phyloP scores from a whole-genome alignment of 2,329 filamentous ascomycete genomes.

The Epichloe sibirici region DNA sequence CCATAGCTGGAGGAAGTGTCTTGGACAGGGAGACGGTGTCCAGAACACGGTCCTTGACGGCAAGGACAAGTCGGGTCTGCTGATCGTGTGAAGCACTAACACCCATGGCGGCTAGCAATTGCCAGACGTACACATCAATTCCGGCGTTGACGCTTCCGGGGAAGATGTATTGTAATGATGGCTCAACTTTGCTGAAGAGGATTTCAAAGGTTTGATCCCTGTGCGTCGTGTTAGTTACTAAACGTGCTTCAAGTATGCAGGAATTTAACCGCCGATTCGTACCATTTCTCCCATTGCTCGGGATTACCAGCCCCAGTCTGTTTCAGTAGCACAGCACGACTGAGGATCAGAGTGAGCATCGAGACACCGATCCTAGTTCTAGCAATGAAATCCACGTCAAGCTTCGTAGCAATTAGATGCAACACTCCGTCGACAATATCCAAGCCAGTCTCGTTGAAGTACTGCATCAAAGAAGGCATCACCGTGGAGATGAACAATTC shows the following conservation, averaged over 20 bases:
- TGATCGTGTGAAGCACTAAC: slow-evolving; percentile 89
- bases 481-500: slow-evolving; percentile 82
- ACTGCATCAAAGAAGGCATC: slow-evolving; percentile 79
- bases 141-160: slow-evolving; percentile 80
- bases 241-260: neutral
- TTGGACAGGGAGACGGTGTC: slow-evolving; percentile 85
- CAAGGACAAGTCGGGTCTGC: slow-evolving; percentile 85
- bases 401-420: slow-evolving; percentile 69
- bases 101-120: slow-evolving; percentile 89
- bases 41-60: slow-evolving; percentile 96
- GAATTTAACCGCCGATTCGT: slow-evolving; percentile 15
- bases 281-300: slow-evolving; percentile 72
- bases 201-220: slow-evolving; percentile 70
- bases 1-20: slow-evolving; percentile 78
- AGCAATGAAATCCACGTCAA: slow-evolving; percentile 74
- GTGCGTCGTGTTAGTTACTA: slow-evolving; percentile 17
- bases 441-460: slow-evolving; percentile 81
- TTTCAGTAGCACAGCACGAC: slow-evolving; percentile 85
- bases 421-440: slow-evolving; percentile 85
- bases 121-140: slow-evolving; percentile 96
- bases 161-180: slow-evolving; percentile 74
- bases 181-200: slow-evolving; percentile 80
- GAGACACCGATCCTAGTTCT: slow-evolving; percentile 80
- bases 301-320: slow-evolving; percentile 60
- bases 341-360: slow-evolving; percentile 87